Evolutionary conservation across 2,329 filamentous ascomycete species (phyloP).

Genomic region (Penicillium janthinellum): DNA sequence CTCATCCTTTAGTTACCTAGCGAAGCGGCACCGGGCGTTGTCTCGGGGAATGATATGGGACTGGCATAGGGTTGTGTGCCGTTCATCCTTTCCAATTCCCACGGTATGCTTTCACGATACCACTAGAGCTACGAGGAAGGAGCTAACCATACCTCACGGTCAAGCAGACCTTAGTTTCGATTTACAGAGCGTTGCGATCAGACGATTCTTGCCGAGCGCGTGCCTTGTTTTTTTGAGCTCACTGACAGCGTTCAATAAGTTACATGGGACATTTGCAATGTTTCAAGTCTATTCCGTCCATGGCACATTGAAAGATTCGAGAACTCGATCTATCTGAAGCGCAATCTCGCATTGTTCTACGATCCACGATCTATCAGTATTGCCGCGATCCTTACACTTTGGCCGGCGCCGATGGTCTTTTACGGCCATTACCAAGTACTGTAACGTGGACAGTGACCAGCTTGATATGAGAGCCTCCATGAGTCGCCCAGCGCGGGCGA

Average conservation of each 20-base stretch:
- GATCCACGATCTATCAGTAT: not conserved
- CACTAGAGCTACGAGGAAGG: not conserved
- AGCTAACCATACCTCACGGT: too few species aligned
- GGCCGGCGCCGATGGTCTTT: not conserved
- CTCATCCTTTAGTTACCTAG: not conserved
- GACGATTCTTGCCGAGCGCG: not conserved
- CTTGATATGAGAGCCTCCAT: not conserved
- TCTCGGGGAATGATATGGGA: not conserved
- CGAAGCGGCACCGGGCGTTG: not conserved
- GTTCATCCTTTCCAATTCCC: not conserved
- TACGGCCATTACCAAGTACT: not conserved
- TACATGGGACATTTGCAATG: constrained; percentile 1
- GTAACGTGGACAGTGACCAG: not conserved
- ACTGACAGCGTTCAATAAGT: not conserved
- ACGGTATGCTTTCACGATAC: not conserved
- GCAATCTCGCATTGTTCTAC: not conserved
- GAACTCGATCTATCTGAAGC: constrained; percentile 8
- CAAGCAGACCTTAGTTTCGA: not conserved
- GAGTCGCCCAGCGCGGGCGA: not conserved
- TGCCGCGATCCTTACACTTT: not conserved
- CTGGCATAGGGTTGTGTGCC: not conserved
- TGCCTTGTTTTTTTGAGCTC: not conserved
- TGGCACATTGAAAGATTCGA: constrained; percentile 8
- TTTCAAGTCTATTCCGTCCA: constrained; percentile 12
- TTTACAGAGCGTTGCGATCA: not conserved